phyloP scores from a whole-genome alignment of 2,329 filamentous ascomycete species.

The Monascus ruber region DNA sequence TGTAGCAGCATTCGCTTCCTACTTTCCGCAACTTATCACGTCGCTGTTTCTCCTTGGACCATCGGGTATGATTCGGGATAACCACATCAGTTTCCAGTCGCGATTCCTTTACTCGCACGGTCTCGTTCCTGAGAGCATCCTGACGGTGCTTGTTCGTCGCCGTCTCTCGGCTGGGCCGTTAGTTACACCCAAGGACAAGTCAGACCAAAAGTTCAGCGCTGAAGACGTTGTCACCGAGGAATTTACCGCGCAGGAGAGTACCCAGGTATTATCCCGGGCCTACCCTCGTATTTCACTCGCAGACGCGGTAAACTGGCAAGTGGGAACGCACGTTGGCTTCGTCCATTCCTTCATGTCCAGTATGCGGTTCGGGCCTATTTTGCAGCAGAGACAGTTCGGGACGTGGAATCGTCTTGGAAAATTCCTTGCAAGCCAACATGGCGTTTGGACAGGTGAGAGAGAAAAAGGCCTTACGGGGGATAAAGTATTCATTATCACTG shows the following conservation, averaged over 20 bases:
- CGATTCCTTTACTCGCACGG: conserved; percentile 52
- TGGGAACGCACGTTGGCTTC: conserved; percentile 55
- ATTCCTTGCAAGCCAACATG: conserved; percentile 35
- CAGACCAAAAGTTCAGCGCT: conserved; percentile 25
- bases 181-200: conserved; percentile 19
- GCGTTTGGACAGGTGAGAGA: conserved; percentile 11
- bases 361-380: conserved; percentile 59
- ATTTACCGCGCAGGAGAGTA: conserved; percentile 20
- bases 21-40: conserved; percentile 56
- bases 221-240: conserved; percentile 33
- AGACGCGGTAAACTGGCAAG: conserved; percentile 58
- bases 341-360: conserved; percentile 59
- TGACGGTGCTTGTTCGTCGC: conserved; percentile 40
- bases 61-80: conserved; percentile 58
- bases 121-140: conserved; percentile 48
- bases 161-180: conserved; percentile 37
- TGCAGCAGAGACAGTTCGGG: conserved; percentile 43
- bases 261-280: conserved; percentile 41
- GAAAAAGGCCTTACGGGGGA: conserved; percentile 23
- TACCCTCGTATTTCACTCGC: conserved; percentile 47
- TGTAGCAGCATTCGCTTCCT: conserved; percentile 55
- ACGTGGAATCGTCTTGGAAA: conserved; percentile 50
- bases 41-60: conserved; percentile 69
- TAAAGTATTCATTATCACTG: conserved; percentile 55
- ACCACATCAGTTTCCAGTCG: conserved; percentile 50